Evolutionary conservation across 331 rosid genomes (phyloP), one percentile per base, ranked within the genome.

Genomic region (Acacia pycnantha): DNA sequence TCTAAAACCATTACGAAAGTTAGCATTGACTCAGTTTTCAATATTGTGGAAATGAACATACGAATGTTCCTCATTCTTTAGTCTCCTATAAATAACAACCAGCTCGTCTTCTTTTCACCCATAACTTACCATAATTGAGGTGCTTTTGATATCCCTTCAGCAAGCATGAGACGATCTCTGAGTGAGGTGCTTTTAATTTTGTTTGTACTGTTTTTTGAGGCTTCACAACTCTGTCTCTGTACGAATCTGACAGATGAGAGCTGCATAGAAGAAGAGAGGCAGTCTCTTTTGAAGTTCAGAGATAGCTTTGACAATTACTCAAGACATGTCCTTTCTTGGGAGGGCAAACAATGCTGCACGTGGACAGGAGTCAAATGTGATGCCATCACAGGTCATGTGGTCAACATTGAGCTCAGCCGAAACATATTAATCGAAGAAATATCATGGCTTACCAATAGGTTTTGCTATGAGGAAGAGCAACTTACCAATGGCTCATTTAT

Each of bases 321-420:
- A 61, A 11, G 9, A 3, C 67, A 61, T 13, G 1, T 24, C 35
- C 74, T 70, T 5, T 2, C 19, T 41, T 76, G 79, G 70, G 40
- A 56, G 3, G 79, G 70, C 43, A 37, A n/a, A 14, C 77, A 85
- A 22, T 85, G 83, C 6, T 81, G 88, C 70, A 61, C 15, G 4
- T 87, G 88, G 90, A 27, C 2, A 4, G 83, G 87, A 4, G 15
- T 87, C 40, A 14, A 2, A 2, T 79, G 86, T 8, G 74, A 35
- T 79, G 54, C 33, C 12, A 5, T 0, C 12, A 26, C 72, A 1
- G 62, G 62, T 1, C 82, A 62, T 44, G 70, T 76, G n/a, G 16
- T 44, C 43, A 48, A 43, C 13, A 53, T 79, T 24, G 70, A 81
- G 75, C 79, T 81, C 15, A 0, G 51, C 14, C 29, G 0, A 0